Evolutionary conservation across 306 rosid genomes (phyloP).

Genomic region (Quercus dentata): DNA sequence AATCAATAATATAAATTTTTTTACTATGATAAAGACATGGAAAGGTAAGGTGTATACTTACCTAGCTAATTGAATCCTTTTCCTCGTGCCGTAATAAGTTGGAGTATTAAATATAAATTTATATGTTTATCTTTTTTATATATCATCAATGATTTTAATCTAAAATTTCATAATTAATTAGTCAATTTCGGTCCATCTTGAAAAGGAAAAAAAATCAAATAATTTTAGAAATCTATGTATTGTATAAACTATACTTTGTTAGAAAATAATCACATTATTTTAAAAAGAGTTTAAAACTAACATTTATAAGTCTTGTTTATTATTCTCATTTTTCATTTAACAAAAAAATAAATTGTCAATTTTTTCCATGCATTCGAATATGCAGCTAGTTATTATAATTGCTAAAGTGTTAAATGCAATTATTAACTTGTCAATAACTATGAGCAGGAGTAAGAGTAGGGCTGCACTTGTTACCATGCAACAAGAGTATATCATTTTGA

Average conservation of each 20-base stretch:
- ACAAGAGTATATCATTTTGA: constrained; percentile 13
- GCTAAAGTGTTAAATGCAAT: background rate
- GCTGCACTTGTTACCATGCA: constrained; percentile 12
- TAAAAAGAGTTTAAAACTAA: no score
- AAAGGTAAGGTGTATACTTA: constrained; percentile 5
- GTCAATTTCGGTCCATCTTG: no score
- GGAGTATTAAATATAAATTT: background rate
- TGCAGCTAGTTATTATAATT: background rate
- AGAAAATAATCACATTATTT: no score
- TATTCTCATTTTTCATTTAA: no score
- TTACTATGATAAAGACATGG: constrained; percentile 11
- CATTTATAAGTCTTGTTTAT: no score
- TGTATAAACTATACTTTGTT: no score
- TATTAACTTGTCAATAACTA: background rate
- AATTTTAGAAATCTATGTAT: no score
- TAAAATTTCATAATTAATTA: background rate
- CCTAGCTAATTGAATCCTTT: no score
- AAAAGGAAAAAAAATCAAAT: no score
- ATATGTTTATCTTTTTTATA: background rate
- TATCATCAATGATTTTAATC: background rate
- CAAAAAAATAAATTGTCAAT: no score
- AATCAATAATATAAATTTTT: constrained; percentile 4
- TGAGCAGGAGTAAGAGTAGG: constrained; percentile 1
- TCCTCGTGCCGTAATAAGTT: background rate
- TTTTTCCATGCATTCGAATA: no score